These are phyloP conservation scores for Pyrenochaeta sp. DNA, from an alignment of 2,329 filamentous ascomycete species.

Conservation along the genomic window DNA sequence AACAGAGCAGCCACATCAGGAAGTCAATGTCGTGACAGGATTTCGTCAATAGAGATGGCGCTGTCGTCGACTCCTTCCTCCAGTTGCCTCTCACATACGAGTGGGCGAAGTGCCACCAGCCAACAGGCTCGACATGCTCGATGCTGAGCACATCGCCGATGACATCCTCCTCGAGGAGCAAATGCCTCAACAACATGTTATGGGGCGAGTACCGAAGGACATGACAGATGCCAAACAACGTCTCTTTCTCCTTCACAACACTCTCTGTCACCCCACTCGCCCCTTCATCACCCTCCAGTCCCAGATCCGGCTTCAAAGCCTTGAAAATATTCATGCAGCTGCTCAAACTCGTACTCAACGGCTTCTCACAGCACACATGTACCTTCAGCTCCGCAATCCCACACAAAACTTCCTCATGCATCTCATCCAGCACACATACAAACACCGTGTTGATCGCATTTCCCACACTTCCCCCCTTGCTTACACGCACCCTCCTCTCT, in stretches of 20 bases:
- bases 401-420: constrained; percentile 81
- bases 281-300: constrained; percentile 14
- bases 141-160: constrained; percentile 87
- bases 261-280: constrained; percentile 18
- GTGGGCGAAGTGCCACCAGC: constrained; percentile 87
- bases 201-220: constrained; percentile 93
- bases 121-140: constrained; percentile 92
- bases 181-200: constrained; percentile 81
- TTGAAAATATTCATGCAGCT: constrained; percentile 80
- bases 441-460: constrained; percentile 65
- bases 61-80: constrained; percentile 80
- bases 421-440: constrained; percentile 83
- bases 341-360: constrained; percentile 77
- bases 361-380: constrained; percentile 96
- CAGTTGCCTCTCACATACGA: constrained; percentile 82
- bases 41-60: constrained; percentile 87
- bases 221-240: constrained; percentile 89
- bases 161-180: constrained; percentile 75
- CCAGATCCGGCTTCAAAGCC: too few relatives aligned
- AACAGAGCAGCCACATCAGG: constrained; percentile 87
- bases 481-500: constrained; percentile 61
- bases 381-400: constrained; percentile 73
- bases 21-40: constrained; percentile 97
- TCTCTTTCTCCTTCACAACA: constrained; percentile 24
- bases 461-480: constrained; percentile 20